phyloP scores from a whole-genome alignment of 2,329 filamentous ascomycete genomes.

The Emmonsiellopsis sp. region DNA sequence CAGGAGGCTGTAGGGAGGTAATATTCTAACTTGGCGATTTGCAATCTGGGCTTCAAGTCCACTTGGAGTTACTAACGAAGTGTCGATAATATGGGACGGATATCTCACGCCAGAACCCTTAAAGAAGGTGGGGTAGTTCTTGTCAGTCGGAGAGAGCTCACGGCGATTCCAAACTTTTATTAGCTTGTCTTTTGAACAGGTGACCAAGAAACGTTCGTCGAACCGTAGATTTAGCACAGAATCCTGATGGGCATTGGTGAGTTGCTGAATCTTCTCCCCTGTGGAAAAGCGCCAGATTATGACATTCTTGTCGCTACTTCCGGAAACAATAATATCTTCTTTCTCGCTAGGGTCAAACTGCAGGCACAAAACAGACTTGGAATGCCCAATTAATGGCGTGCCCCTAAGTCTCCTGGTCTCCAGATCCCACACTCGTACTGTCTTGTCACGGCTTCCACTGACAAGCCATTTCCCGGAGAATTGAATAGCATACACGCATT shows the following conservation, averaged over 20 bases:
- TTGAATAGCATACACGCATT: constrained; percentile 93
- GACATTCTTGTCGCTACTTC: constrained; percentile 83
- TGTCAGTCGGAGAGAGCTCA: constrained; percentile 44
- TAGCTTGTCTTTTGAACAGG: constrained; percentile 92
- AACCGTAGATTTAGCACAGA: constrained; percentile 92
- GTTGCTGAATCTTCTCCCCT: constrained; percentile 67
- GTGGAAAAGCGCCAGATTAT: constrained; percentile 93
- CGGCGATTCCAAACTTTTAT: constrained; percentile 93
- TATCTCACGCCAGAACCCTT: constrained; percentile 35
- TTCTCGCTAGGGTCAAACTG: constrained; percentile 85
- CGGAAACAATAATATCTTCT: constrained; percentile 89
- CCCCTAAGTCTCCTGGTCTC: constrained; percentile 67
- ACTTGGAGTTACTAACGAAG: constrained; percentile 31
- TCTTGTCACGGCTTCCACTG: constrained; percentile 83
- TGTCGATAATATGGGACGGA: constrained; percentile 47
- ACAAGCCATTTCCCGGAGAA: constrained; percentile 79
- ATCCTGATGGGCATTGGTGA: constrained; percentile 70
- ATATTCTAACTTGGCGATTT: constrained; percentile 28
- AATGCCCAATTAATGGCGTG: constrained; percentile 65
- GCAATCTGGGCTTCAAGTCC: constrained; percentile 34
- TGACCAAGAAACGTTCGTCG: constrained; percentile 82
- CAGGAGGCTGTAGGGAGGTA: constrained; percentile 65
- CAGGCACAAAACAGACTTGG: constrained; percentile 81
- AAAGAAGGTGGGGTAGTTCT: constrained; percentile 36
- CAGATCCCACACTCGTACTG: constrained; percentile 83